Percentiles rank a stretch among this genome's conserved stretches.
These are phyloP conservation scores for Penicillium aurantiogriseum DNA, from an alignment of 2,329 filamentous ascomycete genomes.

Conservation along the genomic window DNA sequence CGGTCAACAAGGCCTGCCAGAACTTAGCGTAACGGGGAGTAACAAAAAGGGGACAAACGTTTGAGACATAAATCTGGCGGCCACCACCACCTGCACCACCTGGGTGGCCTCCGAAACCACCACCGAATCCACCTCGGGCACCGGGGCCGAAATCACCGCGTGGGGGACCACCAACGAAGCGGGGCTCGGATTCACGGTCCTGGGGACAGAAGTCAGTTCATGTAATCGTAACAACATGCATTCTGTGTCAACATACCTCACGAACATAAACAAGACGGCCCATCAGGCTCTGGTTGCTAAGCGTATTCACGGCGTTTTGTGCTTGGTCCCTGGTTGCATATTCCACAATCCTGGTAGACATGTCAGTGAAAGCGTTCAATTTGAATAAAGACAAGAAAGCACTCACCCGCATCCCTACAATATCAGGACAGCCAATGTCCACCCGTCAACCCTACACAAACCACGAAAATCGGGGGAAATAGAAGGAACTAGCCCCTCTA, in stretches of 20 bases:
- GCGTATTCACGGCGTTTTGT: constrained; percentile 91
- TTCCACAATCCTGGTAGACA: constrained; percentile 86
- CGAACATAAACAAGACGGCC: constrained; percentile 97
- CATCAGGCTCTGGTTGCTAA: constrained; percentile 99
- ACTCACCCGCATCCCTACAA: constrained; percentile 99
- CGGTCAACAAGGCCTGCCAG: constrained; percentile 20
- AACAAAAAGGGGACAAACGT: constrained; percentile 69
- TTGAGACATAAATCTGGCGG: constrained; percentile 94
- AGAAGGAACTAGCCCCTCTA: constrained; percentile 79
- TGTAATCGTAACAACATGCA: background rate
- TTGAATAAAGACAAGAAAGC: constrained; percentile 1
- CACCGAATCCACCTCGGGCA: constrained; percentile 46
- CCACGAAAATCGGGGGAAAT: constrained; percentile 60
- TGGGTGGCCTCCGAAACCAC: constrained; percentile 26
- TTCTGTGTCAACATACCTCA: constrained; percentile 61
- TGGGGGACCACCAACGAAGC: constrained; percentile 76
- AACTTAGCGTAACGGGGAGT: constrained; percentile 13
- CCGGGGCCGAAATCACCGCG: constrained; percentile 60
- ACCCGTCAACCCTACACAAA: constrained; percentile 93
- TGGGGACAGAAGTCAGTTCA: constrained; percentile 38
- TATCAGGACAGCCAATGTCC: constrained; percentile 82
- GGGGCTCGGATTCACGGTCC: constrained; percentile 97
- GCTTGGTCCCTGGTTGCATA: constrained; percentile 99
- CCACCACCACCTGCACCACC: constrained; percentile 59
- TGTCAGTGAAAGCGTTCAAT: background rate